Evolutionary conservation across 768 basidiomycete genomes (phyloP).

Genomic region (Tylopilus balloui): DNA sequence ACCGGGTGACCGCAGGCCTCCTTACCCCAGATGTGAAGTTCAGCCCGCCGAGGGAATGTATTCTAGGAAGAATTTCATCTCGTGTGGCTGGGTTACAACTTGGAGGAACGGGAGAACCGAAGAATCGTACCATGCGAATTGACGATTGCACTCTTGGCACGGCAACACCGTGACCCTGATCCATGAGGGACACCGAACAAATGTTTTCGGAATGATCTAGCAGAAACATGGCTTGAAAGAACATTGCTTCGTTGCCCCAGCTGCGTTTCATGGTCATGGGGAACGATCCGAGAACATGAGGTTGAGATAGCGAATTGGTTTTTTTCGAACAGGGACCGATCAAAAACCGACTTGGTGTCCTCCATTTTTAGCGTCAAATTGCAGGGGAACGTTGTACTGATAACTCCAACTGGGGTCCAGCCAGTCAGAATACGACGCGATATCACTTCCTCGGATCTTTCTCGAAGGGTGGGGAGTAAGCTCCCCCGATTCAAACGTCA

Average conservation of each 20-base stretch:
- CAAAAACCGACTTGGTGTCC: no score
- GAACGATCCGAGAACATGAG: constrained; percentile 9
- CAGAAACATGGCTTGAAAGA: no score
- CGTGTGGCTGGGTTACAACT: constrained; percentile 2
- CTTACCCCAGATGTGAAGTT: constrained; percentile 18
- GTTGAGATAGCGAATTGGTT: constrained; percentile 12
- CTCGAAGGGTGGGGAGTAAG: not conserved
- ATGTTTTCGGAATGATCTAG: not conserved
- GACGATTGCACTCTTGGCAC: not conserved
- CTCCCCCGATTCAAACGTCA: constrained; percentile 4
- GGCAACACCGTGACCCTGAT: not conserved
- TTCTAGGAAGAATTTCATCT: constrained; percentile 2
- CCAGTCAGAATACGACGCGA: not conserved
- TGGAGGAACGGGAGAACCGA: not conserved
- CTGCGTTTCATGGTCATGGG: not conserved
- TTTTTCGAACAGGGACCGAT: not conserved
- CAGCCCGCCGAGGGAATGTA: constrained; percentile 4
- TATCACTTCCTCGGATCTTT: not conserved
- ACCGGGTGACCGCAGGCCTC: not conserved
- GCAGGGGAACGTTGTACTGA: not conserved
- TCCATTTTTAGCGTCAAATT: no score
- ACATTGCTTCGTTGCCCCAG: not conserved
- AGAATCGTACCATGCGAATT: constrained; percentile 1
- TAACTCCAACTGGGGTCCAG: not conserved
- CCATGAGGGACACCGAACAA: not conserved